Conservation (phyloP, 2,329 filamentous ascomycete species). For the Apiospora sp. region DNA sequence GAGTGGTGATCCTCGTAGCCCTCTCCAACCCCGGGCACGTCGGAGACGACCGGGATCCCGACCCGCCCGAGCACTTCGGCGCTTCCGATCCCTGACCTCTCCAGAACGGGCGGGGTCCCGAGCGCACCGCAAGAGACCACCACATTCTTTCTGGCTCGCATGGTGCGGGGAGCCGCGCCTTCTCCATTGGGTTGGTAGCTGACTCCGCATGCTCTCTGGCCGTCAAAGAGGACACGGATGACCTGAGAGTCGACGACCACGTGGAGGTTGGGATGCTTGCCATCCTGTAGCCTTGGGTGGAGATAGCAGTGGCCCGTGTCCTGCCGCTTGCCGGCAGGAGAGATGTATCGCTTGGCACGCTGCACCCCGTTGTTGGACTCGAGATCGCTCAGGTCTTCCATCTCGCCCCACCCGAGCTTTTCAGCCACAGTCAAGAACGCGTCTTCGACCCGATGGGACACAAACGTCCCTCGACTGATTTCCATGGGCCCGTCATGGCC, state of each 20-base stretch:
- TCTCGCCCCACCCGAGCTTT: constrained; percentile 55
- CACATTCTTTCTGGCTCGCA: constrained; percentile 65
- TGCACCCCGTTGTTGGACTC: constrained; percentile 47
- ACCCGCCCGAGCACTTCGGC: constrained; percentile 50
- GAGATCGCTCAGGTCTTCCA: constrained; percentile 57
- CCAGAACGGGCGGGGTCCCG: constrained; percentile 63
- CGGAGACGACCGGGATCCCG: constrained; percentile 56
- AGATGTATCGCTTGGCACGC: constrained; percentile 36
- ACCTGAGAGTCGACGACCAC: constrained; percentile 42
- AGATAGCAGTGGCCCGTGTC: constrained; percentile 40
- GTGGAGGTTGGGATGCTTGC: constrained; percentile 41
- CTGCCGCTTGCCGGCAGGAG: constrained; percentile 39
- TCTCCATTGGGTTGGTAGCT: constrained; percentile 59
- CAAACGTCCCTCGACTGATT: constrained; percentile 55
- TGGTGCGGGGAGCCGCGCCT: constrained; percentile 40
- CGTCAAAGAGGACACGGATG: constrained; percentile 61
- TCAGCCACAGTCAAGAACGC: constrained; percentile 55
- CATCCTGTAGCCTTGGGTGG: constrained; percentile 39
- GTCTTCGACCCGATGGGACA: constrained; percentile 48
- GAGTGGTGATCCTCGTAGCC: constrained; percentile 62
- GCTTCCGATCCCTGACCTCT: constrained; percentile 69
- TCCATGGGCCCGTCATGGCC: constrained; percentile 57
- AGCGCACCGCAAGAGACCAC: constrained; percentile 56
- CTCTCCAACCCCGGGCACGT: constrained; percentile 60
- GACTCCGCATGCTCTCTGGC: constrained; percentile 48